phyloP scores from a whole-genome alignment of 345 rosid species.

The Acer negundo region DNA sequence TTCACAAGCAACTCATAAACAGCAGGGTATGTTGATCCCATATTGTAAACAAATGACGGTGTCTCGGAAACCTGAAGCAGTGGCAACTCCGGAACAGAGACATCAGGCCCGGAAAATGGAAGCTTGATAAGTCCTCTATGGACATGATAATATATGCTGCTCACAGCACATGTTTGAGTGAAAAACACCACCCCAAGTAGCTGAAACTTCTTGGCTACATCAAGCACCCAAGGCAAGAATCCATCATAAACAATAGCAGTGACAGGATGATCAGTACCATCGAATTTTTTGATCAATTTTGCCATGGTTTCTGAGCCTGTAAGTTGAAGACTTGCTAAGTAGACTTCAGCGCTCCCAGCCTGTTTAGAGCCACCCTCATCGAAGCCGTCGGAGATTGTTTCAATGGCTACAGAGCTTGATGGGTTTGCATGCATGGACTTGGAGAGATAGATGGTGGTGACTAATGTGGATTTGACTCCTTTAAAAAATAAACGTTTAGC shows the following conservation, averaged over 20 bases:
- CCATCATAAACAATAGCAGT: slow-evolving; percentile 29
- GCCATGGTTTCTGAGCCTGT: slow-evolving; percentile 24
- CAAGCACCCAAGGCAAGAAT: slow-evolving; percentile 30
- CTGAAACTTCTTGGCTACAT: slow-evolving; percentile 35
- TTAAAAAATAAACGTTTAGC: slow-evolving; percentile 19
- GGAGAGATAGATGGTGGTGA: background rate
- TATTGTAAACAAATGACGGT: slow-evolving; percentile 25
- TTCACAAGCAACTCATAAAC: slow-evolving; percentile 4
- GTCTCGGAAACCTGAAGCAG: slow-evolving; percentile 23
- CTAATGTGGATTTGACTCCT: slow-evolving; percentile 10
- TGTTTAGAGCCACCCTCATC: slow-evolving; percentile 22
- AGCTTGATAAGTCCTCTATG: slow-evolving; percentile 21
- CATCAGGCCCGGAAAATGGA: slow-evolving; percentile 12
- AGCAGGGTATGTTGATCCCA: slow-evolving; percentile 22
- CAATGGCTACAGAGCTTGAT: background rate
- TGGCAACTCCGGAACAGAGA: slow-evolving; percentile 39
- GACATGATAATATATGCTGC: slow-evolving; percentile 32
- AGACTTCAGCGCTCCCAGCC: slow-evolving; percentile 12
- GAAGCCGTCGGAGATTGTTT: slow-evolving; percentile 33
- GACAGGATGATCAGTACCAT: slow-evolving; percentile 15
- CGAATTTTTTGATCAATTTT: slow-evolving; percentile 16
- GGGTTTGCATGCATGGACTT: slow-evolving; percentile 17
- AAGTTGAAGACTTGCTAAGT: slow-evolving; percentile 8
- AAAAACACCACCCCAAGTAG: slow-evolving; percentile 25
- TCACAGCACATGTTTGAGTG: slow-evolving; percentile 41